Conservation (phyloP, 2,329 filamentous ascomycete species). For the Metarhizium robertsii region DNA sequence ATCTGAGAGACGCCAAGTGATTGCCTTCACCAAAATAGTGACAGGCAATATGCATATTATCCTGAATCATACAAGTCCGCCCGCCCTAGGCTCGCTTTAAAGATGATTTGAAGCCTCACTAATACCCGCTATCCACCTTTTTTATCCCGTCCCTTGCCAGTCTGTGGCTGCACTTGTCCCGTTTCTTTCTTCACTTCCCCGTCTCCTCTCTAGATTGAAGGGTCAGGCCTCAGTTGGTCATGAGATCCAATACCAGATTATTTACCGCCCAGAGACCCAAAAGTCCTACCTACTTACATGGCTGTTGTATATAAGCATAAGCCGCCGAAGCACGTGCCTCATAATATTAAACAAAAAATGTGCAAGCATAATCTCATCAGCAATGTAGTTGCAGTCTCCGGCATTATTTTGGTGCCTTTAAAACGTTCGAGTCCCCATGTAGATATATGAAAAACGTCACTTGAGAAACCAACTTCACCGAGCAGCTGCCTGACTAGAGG, state of each 20-base stretch:
- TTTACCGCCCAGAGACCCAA: not conserved
- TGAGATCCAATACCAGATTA: not conserved
- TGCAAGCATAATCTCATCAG: not conserved
- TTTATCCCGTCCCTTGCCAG: not conserved
- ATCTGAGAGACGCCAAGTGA: not conserved
- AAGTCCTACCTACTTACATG: not conserved
- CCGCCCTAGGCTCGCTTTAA: not conserved
- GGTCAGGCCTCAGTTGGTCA: not conserved
- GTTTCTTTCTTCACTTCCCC: not conserved
- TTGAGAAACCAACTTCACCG: not conserved
- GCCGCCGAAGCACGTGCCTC: not conserved
- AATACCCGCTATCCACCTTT: not conserved
- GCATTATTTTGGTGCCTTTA: not conserved
- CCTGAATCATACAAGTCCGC: not conserved
- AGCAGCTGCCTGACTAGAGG: slow-evolving; percentile 9
- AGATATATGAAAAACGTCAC: not conserved
- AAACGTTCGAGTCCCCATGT: not conserved
- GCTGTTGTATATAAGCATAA: not conserved
- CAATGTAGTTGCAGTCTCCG: not conserved
- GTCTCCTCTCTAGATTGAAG: not conserved
- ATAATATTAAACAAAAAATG: not conserved
- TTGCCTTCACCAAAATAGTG: not conserved
- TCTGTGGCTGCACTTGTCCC: not conserved
- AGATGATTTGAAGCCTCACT: not conserved
- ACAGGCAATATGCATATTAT: slow-evolving; percentile 3